phyloP scores from a whole-genome alignment of 768 basidiomycete genomes.

The Clavulina sp. region DNA sequence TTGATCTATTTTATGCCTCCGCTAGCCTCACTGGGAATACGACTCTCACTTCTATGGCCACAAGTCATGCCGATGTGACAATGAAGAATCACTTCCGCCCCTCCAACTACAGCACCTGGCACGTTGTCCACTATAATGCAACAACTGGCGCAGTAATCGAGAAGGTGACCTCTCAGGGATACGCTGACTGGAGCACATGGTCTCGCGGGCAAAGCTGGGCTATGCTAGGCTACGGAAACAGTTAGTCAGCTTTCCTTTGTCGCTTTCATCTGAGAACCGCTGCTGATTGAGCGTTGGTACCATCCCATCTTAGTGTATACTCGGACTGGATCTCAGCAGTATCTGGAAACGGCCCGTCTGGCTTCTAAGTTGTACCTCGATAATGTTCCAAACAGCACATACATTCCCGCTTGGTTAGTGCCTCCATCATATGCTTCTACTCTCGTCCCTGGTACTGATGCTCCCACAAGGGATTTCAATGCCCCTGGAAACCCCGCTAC shows the following conservation, averaged over 20 bases:
- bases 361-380: conserved; percentile 43
- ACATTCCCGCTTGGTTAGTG: too few species aligned
- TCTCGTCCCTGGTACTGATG: too few species aligned
- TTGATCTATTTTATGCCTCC: conserved; percentile 9
- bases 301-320: conserved; percentile 52
- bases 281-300: neutral
- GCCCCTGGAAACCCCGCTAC: conserved; percentile 43
- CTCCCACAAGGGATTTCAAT: conserved; percentile 44
- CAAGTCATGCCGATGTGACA: conserved; percentile 15
- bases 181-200: conserved; percentile 48
- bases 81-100: conserved; percentile 13
- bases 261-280: neutral
- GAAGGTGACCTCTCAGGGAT: conserved; percentile 45
- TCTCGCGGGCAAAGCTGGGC: conserved; percentile 59
- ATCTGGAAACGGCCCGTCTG: conserved; percentile 39
- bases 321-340: conserved; percentile 30
- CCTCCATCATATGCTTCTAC: too few species aligned
- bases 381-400: too few species aligned
- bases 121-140: conserved; percentile 13
- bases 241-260: conserved; percentile 22
- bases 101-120: conserved; percentile 12
- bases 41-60: conserved; percentile 12
- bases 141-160: conserved; percentile 38
- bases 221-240: conserved; percentile 50
- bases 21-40: conserved; percentile 6